phyloP scores from a whole-genome alignment of 768 basidiomycete genomes.

The Agrocybe pediades region DNA sequence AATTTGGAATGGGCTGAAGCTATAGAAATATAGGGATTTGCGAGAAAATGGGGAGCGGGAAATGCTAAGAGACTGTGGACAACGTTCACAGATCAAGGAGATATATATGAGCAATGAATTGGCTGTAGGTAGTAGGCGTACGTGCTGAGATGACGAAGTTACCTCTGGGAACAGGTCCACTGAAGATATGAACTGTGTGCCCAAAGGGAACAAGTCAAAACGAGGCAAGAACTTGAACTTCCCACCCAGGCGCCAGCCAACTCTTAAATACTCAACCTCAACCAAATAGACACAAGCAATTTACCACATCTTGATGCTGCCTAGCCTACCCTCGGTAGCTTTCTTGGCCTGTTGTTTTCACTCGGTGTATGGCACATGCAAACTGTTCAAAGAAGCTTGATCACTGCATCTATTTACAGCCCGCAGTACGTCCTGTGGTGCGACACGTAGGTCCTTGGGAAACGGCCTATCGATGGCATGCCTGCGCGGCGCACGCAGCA shows the following conservation, averaged over 20 bases:
- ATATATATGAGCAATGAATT: background rate
- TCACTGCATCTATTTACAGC: no score
- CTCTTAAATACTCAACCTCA: slow-evolving; percentile 1
- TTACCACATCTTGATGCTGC: no score
- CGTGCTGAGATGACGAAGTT: slow-evolving; percentile 20
- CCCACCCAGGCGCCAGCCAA: background rate
- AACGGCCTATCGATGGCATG: no score
- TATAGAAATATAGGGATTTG: no score
- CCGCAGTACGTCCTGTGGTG: no score
- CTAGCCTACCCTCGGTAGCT: no score
- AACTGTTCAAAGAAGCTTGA: no score
- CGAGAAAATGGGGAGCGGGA: no score
- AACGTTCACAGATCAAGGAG: background rate
- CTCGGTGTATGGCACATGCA: no score
- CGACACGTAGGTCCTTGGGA: no score
- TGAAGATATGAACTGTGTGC: slow-evolving; percentile 24
- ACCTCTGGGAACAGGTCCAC: slow-evolving; percentile 27
- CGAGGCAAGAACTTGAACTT: slow-evolving; percentile 13
- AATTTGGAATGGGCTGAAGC: background rate
- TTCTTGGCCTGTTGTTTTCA: no score
- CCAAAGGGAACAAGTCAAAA: slow-evolving; percentile 25
- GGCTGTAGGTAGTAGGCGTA: background rate
- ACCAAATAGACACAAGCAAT: slow-evolving; percentile 11
- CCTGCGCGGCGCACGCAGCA: no score
- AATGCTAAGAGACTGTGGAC: background rate